Evolutionary conservation across 176 grass and related monocot genomes (phyloP).

Genomic region (Paspalum vaginatum): DNA sequence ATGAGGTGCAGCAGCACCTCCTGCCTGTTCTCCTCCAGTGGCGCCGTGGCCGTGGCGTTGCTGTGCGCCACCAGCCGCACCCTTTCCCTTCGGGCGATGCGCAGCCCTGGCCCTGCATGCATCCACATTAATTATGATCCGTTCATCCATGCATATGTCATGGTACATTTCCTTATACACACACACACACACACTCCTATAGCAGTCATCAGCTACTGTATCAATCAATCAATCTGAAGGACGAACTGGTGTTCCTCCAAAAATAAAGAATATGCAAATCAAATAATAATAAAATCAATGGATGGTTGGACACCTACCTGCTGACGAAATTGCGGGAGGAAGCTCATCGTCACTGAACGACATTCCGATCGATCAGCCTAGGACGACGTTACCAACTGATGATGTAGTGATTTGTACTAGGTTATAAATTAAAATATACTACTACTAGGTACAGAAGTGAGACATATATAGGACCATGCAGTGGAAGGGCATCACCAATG

Average conservation of each 20-base stretch:
- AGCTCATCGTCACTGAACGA: neutral
- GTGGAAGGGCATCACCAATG: neutral
- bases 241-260: too few species aligned
- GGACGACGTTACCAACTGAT: neutral
- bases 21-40: constrained; percentile 5
- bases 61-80: constrained; percentile 12
- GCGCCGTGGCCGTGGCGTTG: constrained; percentile 17
- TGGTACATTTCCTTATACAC: too few species aligned
- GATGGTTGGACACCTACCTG: neutral
- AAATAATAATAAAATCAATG: too few species aligned
- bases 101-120: constrained; percentile 18
- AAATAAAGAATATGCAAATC: too few species aligned
- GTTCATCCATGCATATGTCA: too few species aligned
- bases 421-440: neutral
- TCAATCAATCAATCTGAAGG: too few species aligned
- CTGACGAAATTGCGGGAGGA: neutral
- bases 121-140: too few species aligned
- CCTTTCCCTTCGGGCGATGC: neutral
- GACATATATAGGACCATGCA: neutral
- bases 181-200: too few species aligned
- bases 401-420: neutral
- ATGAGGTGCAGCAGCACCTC: constrained; percentile 41
- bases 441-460: neutral
- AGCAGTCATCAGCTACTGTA: too few species aligned
- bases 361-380: too few species aligned